Evolutionary conservation across 805 yeast genomes (phyloP), one percentile per base, ranked within the genome.

Genomic region (Starmerella stigmatis): DNA sequence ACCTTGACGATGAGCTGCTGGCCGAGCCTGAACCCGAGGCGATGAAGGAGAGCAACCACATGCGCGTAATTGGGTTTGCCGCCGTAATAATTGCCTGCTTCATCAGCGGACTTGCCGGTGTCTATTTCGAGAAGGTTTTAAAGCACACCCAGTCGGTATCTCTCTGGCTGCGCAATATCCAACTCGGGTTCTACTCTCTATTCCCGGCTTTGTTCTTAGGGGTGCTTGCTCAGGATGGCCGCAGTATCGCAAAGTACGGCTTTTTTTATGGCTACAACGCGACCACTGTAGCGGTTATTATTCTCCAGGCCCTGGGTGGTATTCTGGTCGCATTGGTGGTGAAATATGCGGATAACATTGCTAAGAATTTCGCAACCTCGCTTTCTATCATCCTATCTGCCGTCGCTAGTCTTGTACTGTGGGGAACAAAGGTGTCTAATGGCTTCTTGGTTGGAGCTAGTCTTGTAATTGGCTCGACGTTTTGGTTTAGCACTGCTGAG

Each of bases 311-410:
- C 0, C 35, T 61, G 20, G 70, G 70, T 8, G 70, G 70, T 6
- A 62, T 66, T 41, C 57, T 66, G 8, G 70, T 66, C 4, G 70
- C 70, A 4, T 49, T 66, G 25, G 66, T 68, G 42, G 70, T 66
- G 48, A 66, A 66, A 46, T 66, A 60, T 45, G 70, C 70, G 20
- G 70, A 66, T 53, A 66, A 64, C 50, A 66, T 66, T 40, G 66
- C 67, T 45, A 66, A 66, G 55, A 66, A 65, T 56, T 66, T 66
- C 50, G 69, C 69, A 12, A 66, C 69, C 8, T 60, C 67, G 10
- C 57, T 66, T 32, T 63, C 69, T 12, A 66, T 66, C 45, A 57
- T 66, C 20, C 52, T 66, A 10, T 63, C 68, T 10, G 65, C 65
- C 25, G 50, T 66, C 22, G 69, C 68, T 8, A 54, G 62, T 29